These are phyloP conservation scores for Hondaea fermentalgiana DNA, from an alignment of 108 stramenopile genomes.

Conservation along the genomic window DNA sequence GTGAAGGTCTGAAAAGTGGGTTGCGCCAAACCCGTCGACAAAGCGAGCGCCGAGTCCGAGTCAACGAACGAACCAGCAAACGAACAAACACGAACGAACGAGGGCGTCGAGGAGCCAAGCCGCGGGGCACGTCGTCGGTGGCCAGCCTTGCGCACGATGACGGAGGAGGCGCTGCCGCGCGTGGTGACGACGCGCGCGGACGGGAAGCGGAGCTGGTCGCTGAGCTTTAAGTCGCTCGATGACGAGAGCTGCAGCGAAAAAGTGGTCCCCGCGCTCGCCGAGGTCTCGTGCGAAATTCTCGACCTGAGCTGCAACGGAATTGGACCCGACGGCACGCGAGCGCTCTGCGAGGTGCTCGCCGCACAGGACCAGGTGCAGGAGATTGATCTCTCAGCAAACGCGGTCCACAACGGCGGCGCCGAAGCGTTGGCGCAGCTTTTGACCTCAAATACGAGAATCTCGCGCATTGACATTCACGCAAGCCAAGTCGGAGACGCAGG, in stretches of 20 bases:
- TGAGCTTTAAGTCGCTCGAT: not conserved
- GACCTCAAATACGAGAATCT: not conserved
- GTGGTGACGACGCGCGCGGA: not conserved
- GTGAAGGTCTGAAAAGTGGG: too few relatives aligned
- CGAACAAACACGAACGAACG: not conserved
- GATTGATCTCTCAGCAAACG: not conserved
- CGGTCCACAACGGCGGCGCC: not conserved
- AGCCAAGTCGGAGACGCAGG: not conserved
- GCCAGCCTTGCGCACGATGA: not conserved
- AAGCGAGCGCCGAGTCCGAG: too few relatives aligned
- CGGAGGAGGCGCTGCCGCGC: not conserved
- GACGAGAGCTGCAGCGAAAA: not conserved
- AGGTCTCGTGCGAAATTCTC: not conserved
- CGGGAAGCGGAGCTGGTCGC: not conserved
- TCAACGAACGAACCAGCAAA: too few relatives aligned
- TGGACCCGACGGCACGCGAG: not conserved
- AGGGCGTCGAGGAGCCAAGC: not conserved
- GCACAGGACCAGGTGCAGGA: not conserved
- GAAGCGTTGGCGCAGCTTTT: not conserved
- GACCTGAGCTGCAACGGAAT: constrained; percentile 4
- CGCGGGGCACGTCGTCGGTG: not conserved
- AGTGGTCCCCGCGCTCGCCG: not conserved
- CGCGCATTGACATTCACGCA: not conserved
- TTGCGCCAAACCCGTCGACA: too few relatives aligned
- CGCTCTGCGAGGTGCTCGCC: not conserved